Percentiles rank a stretch among this genome's conserved stretches.
phyloP scores from a whole-genome alignment of 352 stramenopile species.

The Peronospora tabacina region DNA sequence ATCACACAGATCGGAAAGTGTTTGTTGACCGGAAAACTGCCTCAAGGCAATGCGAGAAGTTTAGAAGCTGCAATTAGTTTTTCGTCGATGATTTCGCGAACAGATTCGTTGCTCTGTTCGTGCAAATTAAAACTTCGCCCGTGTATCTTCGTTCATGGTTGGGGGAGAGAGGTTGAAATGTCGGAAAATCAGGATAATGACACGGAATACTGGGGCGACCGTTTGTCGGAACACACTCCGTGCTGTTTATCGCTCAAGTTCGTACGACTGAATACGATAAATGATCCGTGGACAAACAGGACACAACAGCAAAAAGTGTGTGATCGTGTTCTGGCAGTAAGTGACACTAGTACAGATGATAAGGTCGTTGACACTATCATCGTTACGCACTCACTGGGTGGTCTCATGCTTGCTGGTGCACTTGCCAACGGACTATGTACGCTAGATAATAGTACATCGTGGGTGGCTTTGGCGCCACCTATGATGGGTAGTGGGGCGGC shows the following conservation, averaged over 20 bases:
- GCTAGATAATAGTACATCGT: conserved; percentile 19
- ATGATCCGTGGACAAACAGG: conserved; percentile 24
- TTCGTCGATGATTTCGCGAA: not conserved
- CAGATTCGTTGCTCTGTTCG: not conserved
- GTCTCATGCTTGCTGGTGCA: conserved; percentile 15
- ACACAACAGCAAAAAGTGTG: conserved; percentile 28
- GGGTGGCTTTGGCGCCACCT: conserved; percentile 21
- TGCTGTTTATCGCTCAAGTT: conserved; percentile 24
- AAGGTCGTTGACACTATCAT: conserved; percentile 19
- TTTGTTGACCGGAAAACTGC: conserved; percentile 16
- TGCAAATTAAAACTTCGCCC: conserved; percentile 9
- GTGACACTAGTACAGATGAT: conserved; percentile 7
- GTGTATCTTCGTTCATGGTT: conserved; percentile 18
- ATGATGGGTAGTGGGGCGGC: conserved; percentile 29
- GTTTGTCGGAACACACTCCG: conserved; percentile 11
- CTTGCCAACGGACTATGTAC: conserved; percentile 15
- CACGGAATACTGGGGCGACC: conserved; percentile 8
- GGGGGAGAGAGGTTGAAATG: not conserved
- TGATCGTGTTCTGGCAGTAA: conserved; percentile 16
- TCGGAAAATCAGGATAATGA: conserved; percentile 5
- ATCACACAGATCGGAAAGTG: conserved; percentile 12
- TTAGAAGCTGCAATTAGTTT: conserved; percentile 11
- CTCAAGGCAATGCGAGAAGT: conserved; percentile 5
- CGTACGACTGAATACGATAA: conserved; percentile 24
- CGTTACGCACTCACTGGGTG: conserved; percentile 20